Conservation (phyloP, 2,329 filamentous ascomycete species). For the Raffaelea albimanens region DNA sequence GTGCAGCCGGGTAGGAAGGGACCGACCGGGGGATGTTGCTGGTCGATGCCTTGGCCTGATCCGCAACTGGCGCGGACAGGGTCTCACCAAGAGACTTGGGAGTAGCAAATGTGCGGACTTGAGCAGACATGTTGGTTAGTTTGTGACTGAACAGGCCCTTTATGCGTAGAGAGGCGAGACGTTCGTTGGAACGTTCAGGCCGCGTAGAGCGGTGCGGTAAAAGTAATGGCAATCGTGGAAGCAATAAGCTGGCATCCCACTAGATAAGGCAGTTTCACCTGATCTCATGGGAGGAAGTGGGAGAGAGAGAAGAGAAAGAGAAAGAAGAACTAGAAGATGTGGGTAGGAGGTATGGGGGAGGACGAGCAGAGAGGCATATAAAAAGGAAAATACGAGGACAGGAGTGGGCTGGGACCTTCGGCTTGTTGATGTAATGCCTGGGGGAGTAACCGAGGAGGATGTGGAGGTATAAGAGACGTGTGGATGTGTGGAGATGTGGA, state of each 20-base stretch:
- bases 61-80: constrained; percentile 38
- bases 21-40: constrained; percentile 31
- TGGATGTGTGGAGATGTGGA: too few species aligned
- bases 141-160: constrained; percentile 5
- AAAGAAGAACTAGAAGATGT: neutral
- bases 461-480: too few species aligned
- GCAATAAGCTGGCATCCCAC: constrained; percentile 72
- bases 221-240: constrained; percentile 88
- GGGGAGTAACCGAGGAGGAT: neutral
- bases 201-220: constrained; percentile 80
- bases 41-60: constrained; percentile 13
- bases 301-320: neutral
- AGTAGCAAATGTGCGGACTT: constrained; percentile 59
- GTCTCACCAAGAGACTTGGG: constrained; percentile 66
- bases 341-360: too few species aligned
- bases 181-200: constrained; percentile 70
- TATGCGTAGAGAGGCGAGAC: constrained; percentile 69
- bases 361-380: neutral
- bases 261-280: constrained; percentile 13
- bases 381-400: neutral
- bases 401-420: neutral
- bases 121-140: constrained; percentile 49
- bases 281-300: neutral
- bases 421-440: too few species aligned
- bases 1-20: constrained; percentile 18